A percentile compares a stretch with the other conserved stretches of the same genome.
Conservation (phyloP, 2,329 filamentous ascomycete genomes). For the Diaporthe capsici region DNA sequence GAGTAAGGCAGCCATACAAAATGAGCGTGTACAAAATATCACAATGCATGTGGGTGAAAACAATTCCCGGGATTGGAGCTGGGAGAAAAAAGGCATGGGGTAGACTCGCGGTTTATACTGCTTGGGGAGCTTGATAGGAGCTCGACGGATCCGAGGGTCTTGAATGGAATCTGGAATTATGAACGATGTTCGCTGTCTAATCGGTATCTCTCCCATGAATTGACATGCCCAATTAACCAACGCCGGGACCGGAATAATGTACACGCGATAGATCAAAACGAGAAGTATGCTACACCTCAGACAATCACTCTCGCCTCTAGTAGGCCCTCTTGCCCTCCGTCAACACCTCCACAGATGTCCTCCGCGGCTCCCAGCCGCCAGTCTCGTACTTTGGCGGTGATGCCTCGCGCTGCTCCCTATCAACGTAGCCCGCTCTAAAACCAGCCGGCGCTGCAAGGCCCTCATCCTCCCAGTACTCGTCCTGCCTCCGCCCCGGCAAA, state of each 20-base stretch:
- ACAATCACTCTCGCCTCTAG: background rate
- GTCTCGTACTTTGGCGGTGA: constrained; percentile 38
- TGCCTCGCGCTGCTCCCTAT: constrained; percentile 1
- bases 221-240: background rate
- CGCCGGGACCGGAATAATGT: background rate
- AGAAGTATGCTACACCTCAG: background rate
- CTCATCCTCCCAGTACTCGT: constrained; percentile 12
- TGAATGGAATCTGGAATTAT: constrained; percentile 19
- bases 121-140: constrained; percentile 1
- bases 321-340: constrained; percentile 12
- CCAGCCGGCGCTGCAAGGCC: background rate
- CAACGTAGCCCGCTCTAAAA: background rate
- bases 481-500: constrained; percentile 4
- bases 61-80: constrained; percentile 3
- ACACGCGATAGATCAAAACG: background rate
- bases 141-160: background rate
- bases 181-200: constrained; percentile 11
- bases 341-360: constrained; percentile 28
- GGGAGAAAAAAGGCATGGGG: constrained; percentile 13
- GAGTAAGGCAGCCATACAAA: background rate
- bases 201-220: background rate
- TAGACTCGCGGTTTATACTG: background rate
- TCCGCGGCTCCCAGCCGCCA: constrained; percentile 12
- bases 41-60: constrained; percentile 27
- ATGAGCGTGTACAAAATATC: constrained; percentile 36